These are phyloP conservation scores for Fagopyrum esculentum DNA, from an alignment of 148 eudicot species.

Conservation along the genomic window DNA sequence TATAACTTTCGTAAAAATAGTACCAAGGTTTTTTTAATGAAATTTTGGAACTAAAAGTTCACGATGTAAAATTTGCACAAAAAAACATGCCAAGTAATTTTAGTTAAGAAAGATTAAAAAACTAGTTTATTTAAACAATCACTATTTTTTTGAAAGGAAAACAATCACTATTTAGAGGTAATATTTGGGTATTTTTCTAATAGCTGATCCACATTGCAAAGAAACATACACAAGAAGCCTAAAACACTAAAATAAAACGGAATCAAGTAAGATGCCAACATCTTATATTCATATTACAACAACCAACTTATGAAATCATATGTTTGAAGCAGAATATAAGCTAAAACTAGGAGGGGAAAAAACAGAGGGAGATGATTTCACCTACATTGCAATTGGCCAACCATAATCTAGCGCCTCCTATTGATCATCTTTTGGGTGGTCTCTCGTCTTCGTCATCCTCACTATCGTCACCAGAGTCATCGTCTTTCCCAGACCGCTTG, in stretches of 20 bases:
- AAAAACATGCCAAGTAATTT: too few species aligned
- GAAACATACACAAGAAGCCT: not conserved
- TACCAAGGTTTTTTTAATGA: too few species aligned
- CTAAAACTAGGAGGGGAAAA: not conserved
- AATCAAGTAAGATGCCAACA: not conserved
- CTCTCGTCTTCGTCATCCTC: constrained; percentile 65
- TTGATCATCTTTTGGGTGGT: constrained; percentile 49
- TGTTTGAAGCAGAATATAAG: not conserved
- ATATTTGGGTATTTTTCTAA: too few species aligned
- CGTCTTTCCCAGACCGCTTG: constrained; percentile 53
- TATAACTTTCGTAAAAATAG: too few species aligned
- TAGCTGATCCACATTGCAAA: not conserved
- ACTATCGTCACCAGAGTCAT: constrained; percentile 25
- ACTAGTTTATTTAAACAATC: too few species aligned
- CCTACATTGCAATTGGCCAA: not conserved
- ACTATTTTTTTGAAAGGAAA: too few species aligned
- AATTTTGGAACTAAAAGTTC: too few species aligned
- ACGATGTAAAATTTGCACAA: too few species aligned
- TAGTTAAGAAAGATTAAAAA: too few species aligned
- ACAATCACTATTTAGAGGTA: too few species aligned
- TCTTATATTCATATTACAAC: not conserved
- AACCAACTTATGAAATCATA: not conserved
- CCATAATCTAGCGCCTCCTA: not conserved
- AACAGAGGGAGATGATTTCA: not conserved
- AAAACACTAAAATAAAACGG: not conserved